These are phyloP conservation scores for Boehmeria nivea DNA, from an alignment of 306 rosid genomes.

Conservation along the genomic window DNA sequence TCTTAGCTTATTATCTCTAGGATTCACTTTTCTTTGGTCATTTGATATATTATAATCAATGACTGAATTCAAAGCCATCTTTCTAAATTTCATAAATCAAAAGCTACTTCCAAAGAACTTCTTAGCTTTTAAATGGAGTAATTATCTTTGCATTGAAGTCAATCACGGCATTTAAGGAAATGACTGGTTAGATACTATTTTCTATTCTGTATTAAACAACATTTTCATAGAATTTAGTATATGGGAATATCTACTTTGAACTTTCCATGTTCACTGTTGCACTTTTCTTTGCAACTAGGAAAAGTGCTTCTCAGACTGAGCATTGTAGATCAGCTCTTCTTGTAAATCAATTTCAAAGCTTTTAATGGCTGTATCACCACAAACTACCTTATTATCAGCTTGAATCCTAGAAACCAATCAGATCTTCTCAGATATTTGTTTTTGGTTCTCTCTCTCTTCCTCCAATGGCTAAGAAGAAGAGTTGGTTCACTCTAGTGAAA, in stretches of 20 bases:
- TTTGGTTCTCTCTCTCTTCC: slow-evolving; percentile 18
- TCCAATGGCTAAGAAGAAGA: slow-evolving; percentile 72
- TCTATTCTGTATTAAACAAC: slow-evolving; percentile 24
- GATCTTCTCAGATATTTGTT: slow-evolving; percentile 3
- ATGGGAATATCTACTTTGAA: not conserved
- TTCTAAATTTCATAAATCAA: slow-evolving; percentile 31
- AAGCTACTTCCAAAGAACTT: slow-evolving; percentile 33
- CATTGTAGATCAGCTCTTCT: not conserved
- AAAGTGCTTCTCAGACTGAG: too few relatives aligned
- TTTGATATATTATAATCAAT: slow-evolving; percentile 40
- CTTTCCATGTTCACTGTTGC: not conserved
- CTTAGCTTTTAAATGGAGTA: slow-evolving; percentile 33
- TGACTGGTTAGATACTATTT: slow-evolving; percentile 32
- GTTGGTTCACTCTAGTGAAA: slow-evolving; percentile 74
- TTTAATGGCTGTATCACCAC: slow-evolving; percentile 1
- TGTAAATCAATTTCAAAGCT: too few relatives aligned
- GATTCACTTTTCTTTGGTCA: slow-evolving; percentile 20
- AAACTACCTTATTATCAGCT: slow-evolving; percentile 9
- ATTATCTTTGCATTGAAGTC: slow-evolving; percentile 30
- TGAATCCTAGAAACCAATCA: slow-evolving; percentile 20
- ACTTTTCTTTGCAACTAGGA: too few relatives aligned
- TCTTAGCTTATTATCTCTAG: not conserved
- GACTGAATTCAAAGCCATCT: slow-evolving; percentile 24
- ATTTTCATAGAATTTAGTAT: slow-evolving; percentile 24
- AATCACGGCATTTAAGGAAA: slow-evolving; percentile 16